Evolutionary conservation across 2,329 filamentous ascomycete species (phyloP), one percentile per base, ranked within the genome.

Genomic region (Penicillium carneum): DNA sequence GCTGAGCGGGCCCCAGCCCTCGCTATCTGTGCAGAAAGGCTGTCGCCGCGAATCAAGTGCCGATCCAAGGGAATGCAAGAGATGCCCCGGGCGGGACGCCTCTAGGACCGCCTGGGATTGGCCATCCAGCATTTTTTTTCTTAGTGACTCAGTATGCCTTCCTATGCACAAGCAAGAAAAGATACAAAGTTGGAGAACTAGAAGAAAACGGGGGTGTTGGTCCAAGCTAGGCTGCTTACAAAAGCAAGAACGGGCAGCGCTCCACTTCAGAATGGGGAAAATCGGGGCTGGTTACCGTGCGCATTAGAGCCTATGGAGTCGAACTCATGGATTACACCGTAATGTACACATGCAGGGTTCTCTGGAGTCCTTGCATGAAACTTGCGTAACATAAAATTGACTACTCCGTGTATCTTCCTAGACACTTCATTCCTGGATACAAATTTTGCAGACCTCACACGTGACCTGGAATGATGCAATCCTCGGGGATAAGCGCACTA

Each of bases 1-100:
- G 79, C 93, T 97, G 75, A 99, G 76, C 23, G 95, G 95, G 1
- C 96, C 96, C 95, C 95, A 99, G 72, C 95, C 96, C 79, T 98
- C 94, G 57, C 84, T 83, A 79, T 97, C 95, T 76, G 90, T 87
- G 80, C 94, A 98, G 77, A 97, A 83, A 60, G 91, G 88, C 76
- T 96, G 90, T 61, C 68, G 69, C 45, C 70, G 68, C 38, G 63
- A 62, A 61, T 70, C 67, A 63, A 72, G 71, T 63, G 67, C 64
- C 59, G 69, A 69, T 57, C 62, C 64, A 38, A 68, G 63, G 47
- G 74, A 70, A 57, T 71, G 69, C 62, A 62, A 64, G 58, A 70
- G 64, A 36, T 67, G 66, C 67, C 72, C 72, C 55, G 69, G 65
- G 60, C 63, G 62, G 66, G 68, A 68, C 57, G 66, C 70, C 64